phyloP scores from a whole-genome alignment of 306 rosid genomes.

The Hylodesmum podocarpum region DNA sequence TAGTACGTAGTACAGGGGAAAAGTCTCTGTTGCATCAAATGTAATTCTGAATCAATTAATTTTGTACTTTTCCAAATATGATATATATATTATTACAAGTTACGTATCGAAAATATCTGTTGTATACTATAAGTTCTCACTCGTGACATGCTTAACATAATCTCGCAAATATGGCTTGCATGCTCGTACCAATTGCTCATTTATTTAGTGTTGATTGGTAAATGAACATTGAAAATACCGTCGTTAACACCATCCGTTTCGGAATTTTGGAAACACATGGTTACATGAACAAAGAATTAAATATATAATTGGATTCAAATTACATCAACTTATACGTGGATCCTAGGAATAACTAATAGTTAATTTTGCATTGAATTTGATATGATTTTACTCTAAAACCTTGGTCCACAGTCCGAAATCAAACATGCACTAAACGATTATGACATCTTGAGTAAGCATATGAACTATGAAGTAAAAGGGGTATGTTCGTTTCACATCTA shows the following conservation, averaged over 20 bases:
- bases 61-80: conserved; percentile 9
- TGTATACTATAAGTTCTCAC: neutral
- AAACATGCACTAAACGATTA: neutral
- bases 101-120: conserved; percentile 13
- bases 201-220: conserved; percentile 32
- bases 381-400: too few species aligned
- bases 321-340: too few species aligned
- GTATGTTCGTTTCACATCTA: conserved; percentile 14
- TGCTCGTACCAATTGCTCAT: conserved; percentile 9
- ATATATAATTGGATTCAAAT: too few species aligned
- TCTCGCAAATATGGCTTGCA: conserved; percentile 1
- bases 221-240: conserved; percentile 25
- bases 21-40: conserved; percentile 35
- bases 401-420: too few species aligned
- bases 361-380: too few species aligned
- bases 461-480: conserved; percentile 24
- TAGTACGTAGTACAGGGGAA: conserved; percentile 19
- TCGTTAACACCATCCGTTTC: neutral
- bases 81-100: conserved; percentile 23
- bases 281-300: conserved; percentile 3
- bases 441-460: conserved; percentile 1
- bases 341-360: too few species aligned
- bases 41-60: conserved; percentile 27
- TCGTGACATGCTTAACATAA: neutral
- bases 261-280: neutral